Base-by-base conservation (phyloP, 1,139 yeast species). In the Debaryomyces fabryi region DNA sequence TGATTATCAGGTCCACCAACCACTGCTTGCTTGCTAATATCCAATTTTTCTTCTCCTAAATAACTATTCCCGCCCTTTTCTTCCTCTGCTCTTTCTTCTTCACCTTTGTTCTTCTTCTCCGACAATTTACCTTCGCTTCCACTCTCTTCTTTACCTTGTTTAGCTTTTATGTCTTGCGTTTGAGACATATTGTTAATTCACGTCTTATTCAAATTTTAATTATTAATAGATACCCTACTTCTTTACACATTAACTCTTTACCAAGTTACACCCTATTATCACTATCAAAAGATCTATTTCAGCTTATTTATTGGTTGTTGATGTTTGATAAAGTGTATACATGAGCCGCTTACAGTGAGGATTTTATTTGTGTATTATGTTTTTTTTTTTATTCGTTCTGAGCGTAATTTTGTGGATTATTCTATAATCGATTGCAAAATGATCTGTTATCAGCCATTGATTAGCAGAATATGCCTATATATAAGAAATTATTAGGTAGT, bases 291-390 rank as follows among this genome's bases (percentile, higher is more conserved):
- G 18, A 15, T 12, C n/a, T 15, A 25, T 30, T 39, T 4, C 33
- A 23, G 12, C 25, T 21, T 34, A 34, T 20, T 6, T 21, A 4
- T 21, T 35, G 6, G 8, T 21, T 7, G 24, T 21, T 16, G 15
- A 35, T 35, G 25, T 35, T 35, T 20, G 38, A 35, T 35, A 20
- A 16, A 20, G 15, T 12, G 12, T 18, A 35, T 21, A 21, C 25
- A 18, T 42, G 44, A 42, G 46, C 49, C 49, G 49, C 46, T 39
- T 46, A 15, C 34, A 20, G 49, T 46, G 46, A 25, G 46, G 46
- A 37, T 46, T 40, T 40, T 32, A 40, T 40, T 40, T 40, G 43
- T 40, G 43, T 40, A 40, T 30, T 29, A 15, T 10, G 25, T 15
- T 18, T 21, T 29, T 29, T 9, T 12, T 30, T 15, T 30, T 16